Percentiles rank a stretch among this genome's conserved stretches.
phyloP scores from a whole-genome alignment of 106 monocot species.

The Acorus gramineus region DNA sequence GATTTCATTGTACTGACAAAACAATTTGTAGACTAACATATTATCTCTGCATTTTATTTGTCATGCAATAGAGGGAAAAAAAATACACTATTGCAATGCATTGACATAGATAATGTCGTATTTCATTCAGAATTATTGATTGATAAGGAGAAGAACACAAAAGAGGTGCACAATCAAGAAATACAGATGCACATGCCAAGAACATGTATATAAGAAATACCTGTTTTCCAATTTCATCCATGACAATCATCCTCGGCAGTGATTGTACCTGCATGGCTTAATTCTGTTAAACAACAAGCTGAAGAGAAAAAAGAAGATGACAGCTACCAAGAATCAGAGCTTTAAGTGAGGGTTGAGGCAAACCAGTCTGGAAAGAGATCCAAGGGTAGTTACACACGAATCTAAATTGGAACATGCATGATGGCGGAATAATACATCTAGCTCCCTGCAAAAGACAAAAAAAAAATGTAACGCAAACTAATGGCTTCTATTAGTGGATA shows the following conservation, averaged over 20 bases:
- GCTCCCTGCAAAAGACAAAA: conserved; percentile 51
- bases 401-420: conserved; percentile 67
- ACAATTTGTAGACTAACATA: too few relatives aligned
- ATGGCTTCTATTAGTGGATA: too few relatives aligned
- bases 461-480: background rate
- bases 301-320: background rate
- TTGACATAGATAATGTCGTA: too few relatives aligned
- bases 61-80: too few relatives aligned
- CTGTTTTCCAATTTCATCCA: conserved; percentile 98
- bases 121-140: too few relatives aligned
- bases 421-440: conserved; percentile 65
- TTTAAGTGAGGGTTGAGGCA: background rate
- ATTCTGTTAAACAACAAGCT: conserved; percentile 1
- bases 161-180: too few relatives aligned
- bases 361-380: conserved; percentile 90
- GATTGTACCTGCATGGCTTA: conserved; percentile 63
- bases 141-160: too few relatives aligned
- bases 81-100: too few relatives aligned
- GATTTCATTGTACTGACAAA: too few relatives aligned
- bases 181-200: background rate
- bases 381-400: conserved; percentile 66
- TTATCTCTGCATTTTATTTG: too few relatives aligned
- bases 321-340: background rate
- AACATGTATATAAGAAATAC: conserved; percentile 14
- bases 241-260: conserved; percentile 97